A percentile compares a stretch with the other conserved stretches of the same genome.
These are phyloP conservation scores for Polyrhizophydium stewartii DNA, from an alignment of 371 early-diverging fungal genomes.

Conservation along the genomic window DNA sequence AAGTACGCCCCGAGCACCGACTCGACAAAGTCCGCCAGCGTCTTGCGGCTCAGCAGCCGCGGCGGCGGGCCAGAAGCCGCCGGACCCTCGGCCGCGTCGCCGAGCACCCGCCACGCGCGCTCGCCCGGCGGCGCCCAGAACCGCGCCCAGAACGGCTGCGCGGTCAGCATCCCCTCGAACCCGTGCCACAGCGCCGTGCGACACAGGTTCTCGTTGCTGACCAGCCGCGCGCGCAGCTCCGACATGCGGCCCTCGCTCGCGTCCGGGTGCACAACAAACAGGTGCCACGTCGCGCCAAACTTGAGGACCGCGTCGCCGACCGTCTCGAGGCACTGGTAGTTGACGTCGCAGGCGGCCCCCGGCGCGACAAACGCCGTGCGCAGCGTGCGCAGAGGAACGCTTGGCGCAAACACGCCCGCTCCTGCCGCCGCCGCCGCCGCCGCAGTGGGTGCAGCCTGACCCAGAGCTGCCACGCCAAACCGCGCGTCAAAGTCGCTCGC, in stretches of 20 bases:
- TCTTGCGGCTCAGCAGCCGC: slow-evolving; percentile 24
- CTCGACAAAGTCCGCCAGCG: slow-evolving; percentile 82
- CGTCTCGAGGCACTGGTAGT: slow-evolving; percentile 93
- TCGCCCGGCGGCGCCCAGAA: slow-evolving; percentile 17
- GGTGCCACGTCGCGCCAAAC: slow-evolving; percentile 64
- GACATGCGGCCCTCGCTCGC: slow-evolving; percentile 82
- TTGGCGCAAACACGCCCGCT: slow-evolving; percentile 25
- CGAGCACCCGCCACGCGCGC: background rate
- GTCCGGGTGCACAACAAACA: slow-evolving; percentile 66
- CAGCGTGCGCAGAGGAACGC: slow-evolving; percentile 27
- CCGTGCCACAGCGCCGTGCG: slow-evolving; percentile 44
- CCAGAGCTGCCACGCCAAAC: slow-evolving; percentile 43
- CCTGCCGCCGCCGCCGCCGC: too few relatives aligned
- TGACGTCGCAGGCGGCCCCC: slow-evolving; percentile 63
- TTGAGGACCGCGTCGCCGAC: slow-evolving; percentile 94
- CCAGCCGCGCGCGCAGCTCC: slow-evolving; percentile 60
- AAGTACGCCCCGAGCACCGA: slow-evolving; percentile 79
- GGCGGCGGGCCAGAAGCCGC: background rate
- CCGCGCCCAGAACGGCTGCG: slow-evolving; percentile 22
- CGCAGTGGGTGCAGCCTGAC: too few relatives aligned
- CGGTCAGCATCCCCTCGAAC: slow-evolving; percentile 33
- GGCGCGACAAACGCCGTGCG: slow-evolving; percentile 74
- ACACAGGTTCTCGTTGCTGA: slow-evolving; percentile 74
- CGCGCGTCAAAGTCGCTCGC: slow-evolving; percentile 50
- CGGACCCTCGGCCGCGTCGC: too few relatives aligned